Conservation (phyloP, 305 asterid species). For the Fraxinus ornus region DNA sequence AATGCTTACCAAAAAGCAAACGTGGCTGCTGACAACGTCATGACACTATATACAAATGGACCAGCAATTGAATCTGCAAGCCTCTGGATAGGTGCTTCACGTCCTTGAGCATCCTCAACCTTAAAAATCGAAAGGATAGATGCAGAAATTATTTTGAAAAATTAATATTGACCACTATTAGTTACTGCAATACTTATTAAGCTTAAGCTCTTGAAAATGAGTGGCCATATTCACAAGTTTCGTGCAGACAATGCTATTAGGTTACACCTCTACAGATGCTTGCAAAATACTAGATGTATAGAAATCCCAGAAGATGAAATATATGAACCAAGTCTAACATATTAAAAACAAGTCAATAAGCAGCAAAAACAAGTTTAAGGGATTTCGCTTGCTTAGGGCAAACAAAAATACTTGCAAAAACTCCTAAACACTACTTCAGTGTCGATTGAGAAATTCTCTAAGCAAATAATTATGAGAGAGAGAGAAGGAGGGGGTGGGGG, state of each 20-base stretch:
- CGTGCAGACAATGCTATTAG: neutral
- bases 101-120: conserved; percentile 99
- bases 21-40: conserved; percentile 93
- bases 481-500: neutral
- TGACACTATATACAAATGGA: conserved; percentile 87
- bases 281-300: neutral
- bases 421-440: neutral
- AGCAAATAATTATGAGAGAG: neutral
- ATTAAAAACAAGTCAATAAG: neutral
- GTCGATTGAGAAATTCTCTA: neutral
- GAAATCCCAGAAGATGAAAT: neutral
- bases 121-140: conserved; percentile 25
- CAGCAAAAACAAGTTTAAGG: neutral
- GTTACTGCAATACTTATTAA: neutral
- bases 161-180: neutral
- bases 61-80: conserved; percentile 99
- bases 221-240: neutral
- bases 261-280: neutral
- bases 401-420: neutral
- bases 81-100: conserved; percentile 99
- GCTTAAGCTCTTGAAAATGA: neutral
- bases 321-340: conserved; percentile 1
- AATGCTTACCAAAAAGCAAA: conserved; percentile 84
- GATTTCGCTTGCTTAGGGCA: neutral
- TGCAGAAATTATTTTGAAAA: conserved; percentile 10